Base-by-base conservation (phyloP, 345 rosid species). In the Citrus cavaleriei region DNA sequence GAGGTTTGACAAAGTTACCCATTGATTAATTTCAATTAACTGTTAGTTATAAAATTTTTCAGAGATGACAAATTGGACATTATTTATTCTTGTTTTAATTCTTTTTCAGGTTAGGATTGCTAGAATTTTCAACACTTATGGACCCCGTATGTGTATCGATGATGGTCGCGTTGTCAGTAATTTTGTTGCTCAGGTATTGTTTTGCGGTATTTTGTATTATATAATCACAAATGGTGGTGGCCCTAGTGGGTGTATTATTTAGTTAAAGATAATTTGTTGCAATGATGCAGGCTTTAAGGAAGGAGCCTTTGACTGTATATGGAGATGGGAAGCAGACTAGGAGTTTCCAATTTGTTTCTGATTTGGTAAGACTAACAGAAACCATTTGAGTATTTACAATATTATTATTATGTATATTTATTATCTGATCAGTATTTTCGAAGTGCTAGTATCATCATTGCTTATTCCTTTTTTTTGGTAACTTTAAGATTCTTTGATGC, bases 241-340 rank as follows among this genome's bases (percentile, higher is more conserved):
- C 21, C 25, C 25, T 10, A 54, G 40, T 51, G 10, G 76, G 65
- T 12, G 59, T 22, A 27, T 35, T 79, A 42, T 51, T 58, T 25
- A n/a, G 35, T 18, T 25, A 10, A 46, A 61, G 13, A 49, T 32
- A 42, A 60, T 78, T 73, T 18, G 10, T 67, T 78, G 77, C 63
- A 68, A 51, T 84, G 77, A 30, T 83, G 88, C 89, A 95, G 99
- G 99, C 98, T 21, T 61, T 96, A 77, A 90, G 99, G 89, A 96
- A 96, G 87, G 98, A 94, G 71, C 97, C 99, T 5, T 67, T 96
- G 97, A 90, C 98, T 37, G 99, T 96, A 22, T 96, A 96, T 88
- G 99, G 99, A 37, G 97, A 96, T 80, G 99, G 99, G 79, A 96
- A 96, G 87, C 99, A 96, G 86, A 96, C 99, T 22, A 92, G 99